These are phyloP conservation scores for Ophiostoma ulmi DNA, from an alignment of 2,329 filamentous ascomycete genomes.

Conservation along the genomic window DNA sequence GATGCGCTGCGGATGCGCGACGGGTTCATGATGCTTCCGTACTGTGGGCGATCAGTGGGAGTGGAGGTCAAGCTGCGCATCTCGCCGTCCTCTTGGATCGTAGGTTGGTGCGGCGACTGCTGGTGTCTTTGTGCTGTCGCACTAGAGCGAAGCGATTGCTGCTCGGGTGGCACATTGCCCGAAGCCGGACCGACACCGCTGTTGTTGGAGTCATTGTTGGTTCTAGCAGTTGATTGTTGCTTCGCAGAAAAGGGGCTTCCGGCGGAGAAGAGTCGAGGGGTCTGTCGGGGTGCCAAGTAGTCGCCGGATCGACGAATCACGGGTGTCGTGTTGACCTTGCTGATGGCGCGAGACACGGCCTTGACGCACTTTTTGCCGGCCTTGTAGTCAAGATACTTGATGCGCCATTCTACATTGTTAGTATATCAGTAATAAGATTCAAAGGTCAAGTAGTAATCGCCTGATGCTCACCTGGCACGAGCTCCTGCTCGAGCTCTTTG, in stretches of 20 bases:
- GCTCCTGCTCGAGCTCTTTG: conserved; percentile 77
- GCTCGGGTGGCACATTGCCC: conserved; percentile 23
- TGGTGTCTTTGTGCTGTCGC: neutral
- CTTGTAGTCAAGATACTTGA: conserved; percentile 95
- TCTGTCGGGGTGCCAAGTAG: conserved; percentile 33
- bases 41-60: conserved; percentile 40
- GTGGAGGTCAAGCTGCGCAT: conserved; percentile 39
- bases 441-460: neutral
- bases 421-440: neutral
- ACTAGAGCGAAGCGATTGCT: conserved; percentile 28
- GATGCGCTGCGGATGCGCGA: conserved; percentile 34
- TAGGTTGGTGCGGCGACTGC: conserved; percentile 4
- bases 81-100: conserved; percentile 32
- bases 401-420: conserved; percentile 65
- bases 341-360: conserved; percentile 67
- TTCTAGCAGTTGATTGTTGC: neutral
- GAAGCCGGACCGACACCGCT: neutral
- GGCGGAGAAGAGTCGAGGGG: conserved; percentile 28
- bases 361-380: conserved; percentile 93
- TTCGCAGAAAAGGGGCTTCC: conserved; percentile 30
- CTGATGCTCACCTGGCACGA: conserved; percentile 63
- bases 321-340: conserved; percentile 54
- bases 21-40: conserved; percentile 50
- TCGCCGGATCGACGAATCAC: conserved; percentile 34
- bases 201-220: neutral